Evolutionary conservation across 2,329 filamentous ascomycete species (phyloP).

Genomic region (Claviceps quebecensis): DNA sequence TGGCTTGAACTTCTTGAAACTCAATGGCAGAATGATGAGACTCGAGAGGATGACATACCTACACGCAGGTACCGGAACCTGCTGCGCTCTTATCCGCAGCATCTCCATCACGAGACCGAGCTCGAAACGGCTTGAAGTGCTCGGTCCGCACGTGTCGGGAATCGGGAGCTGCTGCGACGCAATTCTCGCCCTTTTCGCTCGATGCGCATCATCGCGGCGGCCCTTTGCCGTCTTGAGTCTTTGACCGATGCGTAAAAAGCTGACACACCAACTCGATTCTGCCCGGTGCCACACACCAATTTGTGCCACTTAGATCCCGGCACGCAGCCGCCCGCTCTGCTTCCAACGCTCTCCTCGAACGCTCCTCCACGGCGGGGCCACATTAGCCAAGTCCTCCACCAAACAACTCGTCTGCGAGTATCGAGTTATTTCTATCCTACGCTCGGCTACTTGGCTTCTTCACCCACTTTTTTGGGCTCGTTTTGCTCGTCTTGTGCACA

Average conservation of each 20-base stretch:
- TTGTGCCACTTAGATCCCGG: slow-evolving; percentile 2
- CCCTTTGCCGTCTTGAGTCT: neutral
- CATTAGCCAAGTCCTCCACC: slow-evolving; percentile 5
- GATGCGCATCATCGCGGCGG: neutral
- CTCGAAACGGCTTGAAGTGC: neutral
- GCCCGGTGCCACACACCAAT: neutral
- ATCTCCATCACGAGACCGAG: neutral
- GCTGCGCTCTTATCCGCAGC: neutral
- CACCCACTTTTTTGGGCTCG: slow-evolving; percentile 49
- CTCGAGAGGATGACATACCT: neutral
- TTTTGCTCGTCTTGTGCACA: slow-evolving; percentile 35
- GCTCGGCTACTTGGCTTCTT: slow-evolving; percentile 12
- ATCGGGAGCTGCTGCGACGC: neutral
- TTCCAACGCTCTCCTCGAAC: slow-evolving; percentile 4
- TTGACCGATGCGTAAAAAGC: too few species aligned
- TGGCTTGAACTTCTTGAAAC: neutral
- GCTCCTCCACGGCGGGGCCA: neutral
- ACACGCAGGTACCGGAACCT: neutral
- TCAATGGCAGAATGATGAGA: neutral
- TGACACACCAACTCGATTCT: too few species aligned
- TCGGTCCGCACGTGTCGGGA: neutral
- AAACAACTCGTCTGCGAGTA: slow-evolving; percentile 5
- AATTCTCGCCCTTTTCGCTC: neutral
- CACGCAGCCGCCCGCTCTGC: slow-evolving; percentile 4
- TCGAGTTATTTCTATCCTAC: slow-evolving; percentile 1